phyloP scores from a whole-genome alignment of 345 rosid genomes.

The Melastoma malabathricum region DNA sequence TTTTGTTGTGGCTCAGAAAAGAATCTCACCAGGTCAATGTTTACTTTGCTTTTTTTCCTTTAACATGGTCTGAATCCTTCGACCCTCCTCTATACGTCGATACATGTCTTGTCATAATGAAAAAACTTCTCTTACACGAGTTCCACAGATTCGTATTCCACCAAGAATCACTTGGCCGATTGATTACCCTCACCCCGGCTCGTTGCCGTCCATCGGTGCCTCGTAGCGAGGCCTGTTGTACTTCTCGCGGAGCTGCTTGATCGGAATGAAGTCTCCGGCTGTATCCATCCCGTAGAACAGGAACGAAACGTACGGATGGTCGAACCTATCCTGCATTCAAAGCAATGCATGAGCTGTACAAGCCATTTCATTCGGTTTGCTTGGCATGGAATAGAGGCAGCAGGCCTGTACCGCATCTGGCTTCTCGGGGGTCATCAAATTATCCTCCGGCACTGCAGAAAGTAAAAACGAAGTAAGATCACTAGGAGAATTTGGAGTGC shows the following conservation, averaged over 20 bases:
- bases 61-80: too few species aligned
- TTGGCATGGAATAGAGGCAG: neutral
- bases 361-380: neutral
- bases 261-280: constrained; percentile 87
- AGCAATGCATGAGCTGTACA: neutral
- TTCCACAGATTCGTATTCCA: too few species aligned
- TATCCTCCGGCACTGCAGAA: constrained; percentile 80
- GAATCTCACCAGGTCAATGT: too few species aligned
- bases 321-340: constrained; percentile 62
- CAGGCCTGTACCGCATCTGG: constrained; percentile 43
- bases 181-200: constrained; percentile 13
- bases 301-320: constrained; percentile 76
- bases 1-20: too few species aligned
- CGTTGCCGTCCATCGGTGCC: constrained; percentile 46
- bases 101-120: too few species aligned
- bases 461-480: neutral
- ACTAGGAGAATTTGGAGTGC: neutral
- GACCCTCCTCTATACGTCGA: too few species aligned
- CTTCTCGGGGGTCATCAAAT: constrained; percentile 47
- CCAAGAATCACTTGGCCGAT: too few species aligned
- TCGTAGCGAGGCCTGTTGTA: constrained; percentile 67
- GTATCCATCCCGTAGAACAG: constrained; percentile 72
- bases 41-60: too few species aligned
- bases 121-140: too few species aligned
- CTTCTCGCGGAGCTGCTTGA: constrained; percentile 82